Evolutionary conservation across 257 asterid genomes (phyloP).

Genomic region (Gentiana straminea): DNA sequence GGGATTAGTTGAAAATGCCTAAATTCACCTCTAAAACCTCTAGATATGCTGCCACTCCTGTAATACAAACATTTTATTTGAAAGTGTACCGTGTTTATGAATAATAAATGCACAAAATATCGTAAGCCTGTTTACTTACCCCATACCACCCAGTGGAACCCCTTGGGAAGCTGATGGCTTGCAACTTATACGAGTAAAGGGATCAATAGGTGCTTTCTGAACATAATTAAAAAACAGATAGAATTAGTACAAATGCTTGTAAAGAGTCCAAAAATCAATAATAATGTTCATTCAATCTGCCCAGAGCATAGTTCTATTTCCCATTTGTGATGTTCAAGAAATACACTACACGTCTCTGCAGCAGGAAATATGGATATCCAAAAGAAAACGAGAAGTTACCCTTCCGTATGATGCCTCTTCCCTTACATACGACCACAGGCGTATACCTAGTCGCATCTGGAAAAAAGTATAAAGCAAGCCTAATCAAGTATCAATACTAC

Average conservation of each 20-base stretch:
- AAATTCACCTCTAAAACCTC: slow-evolving; percentile 99
- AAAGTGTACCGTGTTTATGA: slow-evolving; percentile 1
- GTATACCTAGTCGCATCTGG: slow-evolving; percentile 85
- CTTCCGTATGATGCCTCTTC: slow-evolving; percentile 99
- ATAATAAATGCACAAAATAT: not conserved
- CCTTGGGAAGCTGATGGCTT: slow-evolving; percentile 96
- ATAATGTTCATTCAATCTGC: not conserved
- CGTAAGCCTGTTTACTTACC: slow-evolving; percentile 32
- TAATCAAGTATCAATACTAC: slow-evolving; percentile 7
- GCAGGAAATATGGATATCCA: not conserved
- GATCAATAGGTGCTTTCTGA: slow-evolving; percentile 98
- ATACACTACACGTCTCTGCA: no score
- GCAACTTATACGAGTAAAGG: slow-evolving; percentile 81
- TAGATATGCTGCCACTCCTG: slow-evolving; percentile 99
- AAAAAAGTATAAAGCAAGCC: slow-evolving; percentile 12
- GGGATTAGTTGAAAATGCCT: slow-evolving; percentile 91
- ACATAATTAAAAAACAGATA: slow-evolving; percentile 2
- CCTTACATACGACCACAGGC: slow-evolving; percentile 82
- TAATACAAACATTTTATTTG: slow-evolving; percentile 12
- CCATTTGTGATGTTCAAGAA: not conserved
- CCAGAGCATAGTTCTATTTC: no score
- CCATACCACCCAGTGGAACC: slow-evolving; percentile 99
- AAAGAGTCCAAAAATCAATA: not conserved
- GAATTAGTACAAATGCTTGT: slow-evolving; percentile 1
- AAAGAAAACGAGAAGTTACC: slow-evolving; percentile 37